These are phyloP conservation scores for Gracilariopsis chorda DNA, from an alignment of 23 red algal genomes.

Conservation along the genomic window DNA sequence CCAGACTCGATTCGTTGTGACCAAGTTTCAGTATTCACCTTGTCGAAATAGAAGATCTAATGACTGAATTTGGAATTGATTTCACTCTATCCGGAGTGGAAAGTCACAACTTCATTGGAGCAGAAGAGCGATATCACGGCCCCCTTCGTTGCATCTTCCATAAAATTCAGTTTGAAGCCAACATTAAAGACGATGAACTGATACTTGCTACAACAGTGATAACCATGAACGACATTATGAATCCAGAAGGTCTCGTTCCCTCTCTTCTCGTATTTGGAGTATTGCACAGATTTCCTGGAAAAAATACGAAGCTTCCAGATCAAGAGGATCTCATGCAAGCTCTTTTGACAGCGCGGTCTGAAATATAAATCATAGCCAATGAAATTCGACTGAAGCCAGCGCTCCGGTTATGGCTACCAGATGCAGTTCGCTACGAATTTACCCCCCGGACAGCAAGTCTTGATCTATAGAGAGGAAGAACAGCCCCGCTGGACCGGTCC, in stretches of 20 bases:
- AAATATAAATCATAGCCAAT: neutral
- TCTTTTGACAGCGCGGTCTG: neutral
- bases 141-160: neutral
- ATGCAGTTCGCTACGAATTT: neutral
- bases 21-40: neutral
- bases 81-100: neutral
- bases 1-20: neutral
- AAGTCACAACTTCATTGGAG: neutral
- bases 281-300: neutral
- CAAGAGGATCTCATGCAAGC: neutral
- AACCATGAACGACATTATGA: neutral
- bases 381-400: neutral
- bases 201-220: neutral
- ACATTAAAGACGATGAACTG: neutral
- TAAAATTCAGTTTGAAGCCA: neutral
- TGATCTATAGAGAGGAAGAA: neutral
- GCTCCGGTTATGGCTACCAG: neutral
- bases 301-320: neutral
- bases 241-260: slow-evolving; percentile 10
- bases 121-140: neutral
- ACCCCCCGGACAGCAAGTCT: neutral
- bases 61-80: neutral
- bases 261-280: neutral
- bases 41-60: neutral
- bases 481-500: neutral